Evolutionary conservation across 2,329 filamentous ascomycete species (phyloP), one percentile per base, ranked within the genome.

Genomic region (Xenoacremonium recifei): DNA sequence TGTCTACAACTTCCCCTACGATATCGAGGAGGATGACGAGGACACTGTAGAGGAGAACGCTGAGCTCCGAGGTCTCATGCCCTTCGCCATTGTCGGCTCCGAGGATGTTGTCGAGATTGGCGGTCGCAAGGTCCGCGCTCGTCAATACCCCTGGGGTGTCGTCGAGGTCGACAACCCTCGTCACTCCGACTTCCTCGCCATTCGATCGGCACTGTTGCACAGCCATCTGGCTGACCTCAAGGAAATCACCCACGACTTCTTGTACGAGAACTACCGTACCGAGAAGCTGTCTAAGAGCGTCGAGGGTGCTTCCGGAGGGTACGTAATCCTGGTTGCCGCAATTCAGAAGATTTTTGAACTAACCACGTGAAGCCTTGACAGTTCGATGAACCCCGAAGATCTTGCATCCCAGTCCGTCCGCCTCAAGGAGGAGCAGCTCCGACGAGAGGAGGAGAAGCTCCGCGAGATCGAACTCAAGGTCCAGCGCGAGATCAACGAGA

Each of bases 231-330:
- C 93, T 48, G 93, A 99, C 69, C 75, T 99, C 62, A 99, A 99
- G 84, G 93, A 99, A 71, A 99, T 99, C 65, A 99, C 93, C 39
- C 93, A 99, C 71, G 93, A 99, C 71, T 99, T 99, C 85, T 77
- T 99, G 53, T 99, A 99, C 75, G 93, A 99, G 70, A 99, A 99
- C 76, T 99, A 99, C 81, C 90, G 93, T 89, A 99, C 93, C 64
- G 93, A 99, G 87, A 97, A 97, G 79, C 87, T 99, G 61, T 95
- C 89, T 77, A 99, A 97, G 89, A 96, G 90, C 67, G 93, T 99
- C 58, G 91, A 96, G 65, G 89, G 89, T 68, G 87, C 88, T 72
- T 79, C 83, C 71, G 81, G 83, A 80, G 82, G 83, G 90, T 96
- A 87, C 59, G 90, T 89, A 47, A 48, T 43, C 34, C 35, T 11